Base-by-base conservation (phyloP, 2,329 filamentous ascomycete species). In the Fusarium concolor region DNA sequence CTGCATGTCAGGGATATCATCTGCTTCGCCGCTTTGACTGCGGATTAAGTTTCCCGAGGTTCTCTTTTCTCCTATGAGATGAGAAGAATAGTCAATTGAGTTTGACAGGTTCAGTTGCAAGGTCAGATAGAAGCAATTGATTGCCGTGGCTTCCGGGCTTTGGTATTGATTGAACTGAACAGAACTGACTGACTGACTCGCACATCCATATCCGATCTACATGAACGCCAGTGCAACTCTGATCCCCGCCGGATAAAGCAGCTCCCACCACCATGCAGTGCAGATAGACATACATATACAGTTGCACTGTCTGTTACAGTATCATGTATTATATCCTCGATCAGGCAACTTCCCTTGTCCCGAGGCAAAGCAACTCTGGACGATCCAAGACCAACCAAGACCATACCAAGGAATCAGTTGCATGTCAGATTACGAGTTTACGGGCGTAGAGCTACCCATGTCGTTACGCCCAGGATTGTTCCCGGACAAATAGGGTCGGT, bases 291-390 rank as follows among this genome's bases (percentile, higher is more conserved):
- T 31, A 31, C 29, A 31, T 31, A 31, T 10, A 12, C 12, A 31
- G 28, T 29, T 29, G 8, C 31, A 46, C 26, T 9, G 26, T 26
- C 9, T 9, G 26, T 26, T 26, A 43, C 28, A 42, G 35, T 42
- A 22, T 51, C 47, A 62, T 33, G 56, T 55, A 55, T 46, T 51
- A 37, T 33, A 33, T 51, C 37, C 50, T 53, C 12, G 18, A 53
- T 63, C 53, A 49, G 39, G 62, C 44, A 71, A 62, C 39, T 43
- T 72, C 66, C 68, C 60, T 72, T 65, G 28, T 71, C 56, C 70
- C 71, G 71, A 46, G 20, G 39, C 44, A 24, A 50, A 26, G 42
- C 50, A 42, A 18, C 24, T 14, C 17, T 29, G 17, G 37, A 20
- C 38, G 37, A 49, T 56, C 62, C 35, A 50, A 49, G 22, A 35